Base-by-base conservation (phyloP, 139 green algal genomes). In the Diplosphaera chodatii region DNA sequence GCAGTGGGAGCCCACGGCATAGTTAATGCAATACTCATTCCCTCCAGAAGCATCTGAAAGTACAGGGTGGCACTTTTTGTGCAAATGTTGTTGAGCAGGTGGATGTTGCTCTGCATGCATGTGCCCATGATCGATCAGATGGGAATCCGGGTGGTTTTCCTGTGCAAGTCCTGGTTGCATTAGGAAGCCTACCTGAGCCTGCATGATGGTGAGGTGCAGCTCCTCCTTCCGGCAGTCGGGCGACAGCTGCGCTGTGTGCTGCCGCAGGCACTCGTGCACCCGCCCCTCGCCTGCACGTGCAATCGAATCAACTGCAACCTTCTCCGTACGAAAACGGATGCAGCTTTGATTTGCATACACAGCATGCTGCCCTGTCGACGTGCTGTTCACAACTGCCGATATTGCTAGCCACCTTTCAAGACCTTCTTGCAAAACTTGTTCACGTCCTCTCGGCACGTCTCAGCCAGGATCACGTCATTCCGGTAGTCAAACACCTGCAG, bases 181-280 rank as follows among this genome's bases (percentile, higher is more conserved):
- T n/a, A n/a, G n/a, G n/a, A n/a, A n/a, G n/a, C n/a, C n/a, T n/a
- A 59, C 48, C 18, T 59, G 48, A 21, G 80, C 71, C 64, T 84
- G 81, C 68, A 93, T 82, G 59, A 92, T 85, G 67, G 70, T 80
- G 27, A 91, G 66, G 70, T 88, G 84, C 75, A 88, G 72, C 85
- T 97, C 90, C 75, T 96, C 88, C 27, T 74, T 76, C 13, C 78
- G 73, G 72, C 91, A 97, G 6, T 72, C 33, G 2, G 83, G 68
- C 22, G 32, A 83, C 33, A 97, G 81, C 71, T 90, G 48, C 8
- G 84, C 75, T 34, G 78, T 73, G 77, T 94, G 76, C 23, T 78
- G 55, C 6, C 85, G 85, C 72, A 97, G 80, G 85, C 92, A 97
- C 34, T 82, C 74, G 65, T 95, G 89, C 68, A 93, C 78, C 28